These are phyloP conservation scores for Glycyrrhiza uralensis DNA, from an alignment of 306 rosid genomes.

Conservation along the genomic window DNA sequence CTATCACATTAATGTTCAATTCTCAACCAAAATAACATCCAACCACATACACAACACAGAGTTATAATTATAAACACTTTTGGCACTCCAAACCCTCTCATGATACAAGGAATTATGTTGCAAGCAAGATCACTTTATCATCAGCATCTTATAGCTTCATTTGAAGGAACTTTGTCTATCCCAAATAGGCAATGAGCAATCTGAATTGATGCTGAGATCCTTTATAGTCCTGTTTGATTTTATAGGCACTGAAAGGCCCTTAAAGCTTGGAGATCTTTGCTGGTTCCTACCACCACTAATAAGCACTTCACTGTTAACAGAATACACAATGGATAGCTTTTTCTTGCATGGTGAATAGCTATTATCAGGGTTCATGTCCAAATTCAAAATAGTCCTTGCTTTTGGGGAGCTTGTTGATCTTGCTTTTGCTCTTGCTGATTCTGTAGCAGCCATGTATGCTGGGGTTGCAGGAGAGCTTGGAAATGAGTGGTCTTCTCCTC, in stretches of 20 bases:
- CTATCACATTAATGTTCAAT: slow-evolving; percentile 19
- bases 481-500: slow-evolving; percentile 49
- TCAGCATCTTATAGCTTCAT: slow-evolving; percentile 20
- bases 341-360: slow-evolving; percentile 81
- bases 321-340: slow-evolving; percentile 47
- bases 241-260: slow-evolving; percentile 70
- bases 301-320: slow-evolving; percentile 47
- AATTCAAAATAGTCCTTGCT: slow-evolving; percentile 48
- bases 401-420: slow-evolving; percentile 77
- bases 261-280: slow-evolving; percentile 79
- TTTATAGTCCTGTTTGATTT: slow-evolving; percentile 53
- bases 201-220: slow-evolving; percentile 74
- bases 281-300: slow-evolving; percentile 28
- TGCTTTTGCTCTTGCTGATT: slow-evolving; percentile 76
- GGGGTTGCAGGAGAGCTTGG: slow-evolving; percentile 71
- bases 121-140: background rate
- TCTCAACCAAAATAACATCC: slow-evolving; percentile 26
- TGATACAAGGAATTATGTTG: slow-evolving; percentile 14
- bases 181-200: slow-evolving; percentile 57
- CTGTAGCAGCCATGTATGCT: slow-evolving; percentile 94
- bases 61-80: slow-evolving; percentile 10
- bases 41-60: slow-evolving; percentile 25
- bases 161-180: slow-evolving; percentile 47
- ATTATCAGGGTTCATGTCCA: slow-evolving; percentile 53
- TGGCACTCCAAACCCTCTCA: slow-evolving; percentile 21